A percentile compares a stretch with the other conserved stretches of the same genome.
phyloP scores from a whole-genome alignment of 2,329 filamentous ascomycete species.

The Claviceps arundinis region DNA sequence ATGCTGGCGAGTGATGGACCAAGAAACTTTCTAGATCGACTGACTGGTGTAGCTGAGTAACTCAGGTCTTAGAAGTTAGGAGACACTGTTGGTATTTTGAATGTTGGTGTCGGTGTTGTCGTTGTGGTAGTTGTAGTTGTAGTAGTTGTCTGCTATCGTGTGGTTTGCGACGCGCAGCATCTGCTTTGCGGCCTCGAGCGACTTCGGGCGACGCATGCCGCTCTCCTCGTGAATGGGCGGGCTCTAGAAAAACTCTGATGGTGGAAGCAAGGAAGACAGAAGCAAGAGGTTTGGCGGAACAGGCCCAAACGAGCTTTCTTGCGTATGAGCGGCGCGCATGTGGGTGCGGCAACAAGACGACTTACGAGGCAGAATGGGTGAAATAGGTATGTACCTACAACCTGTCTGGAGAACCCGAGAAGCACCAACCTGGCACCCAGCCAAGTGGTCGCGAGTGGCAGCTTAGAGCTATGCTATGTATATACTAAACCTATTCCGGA shows the following conservation, averaged over 20 bases:
- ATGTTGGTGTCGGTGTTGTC: background rate
- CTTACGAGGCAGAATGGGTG: no score
- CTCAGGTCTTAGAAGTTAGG: background rate
- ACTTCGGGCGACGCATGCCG: background rate
- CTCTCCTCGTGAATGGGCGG: background rate
- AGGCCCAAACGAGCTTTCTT: background rate
- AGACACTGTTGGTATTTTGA: background rate
- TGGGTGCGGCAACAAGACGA: no score
- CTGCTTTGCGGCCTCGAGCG: background rate
- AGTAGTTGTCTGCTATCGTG: background rate
- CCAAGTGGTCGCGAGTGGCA: no score
- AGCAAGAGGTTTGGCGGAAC: background rate
- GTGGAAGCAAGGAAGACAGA: background rate
- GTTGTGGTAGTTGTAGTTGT: background rate
- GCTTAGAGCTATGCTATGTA: no score
- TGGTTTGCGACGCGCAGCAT: background rate
- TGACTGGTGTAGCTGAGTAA: no score
- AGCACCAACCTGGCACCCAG: no score
- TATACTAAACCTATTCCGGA: background rate
- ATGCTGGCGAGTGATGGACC: slow-evolving; percentile 8
- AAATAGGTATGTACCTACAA: no score
- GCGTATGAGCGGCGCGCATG: no score
- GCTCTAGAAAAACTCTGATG: no score
- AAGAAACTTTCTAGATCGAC: background rate
- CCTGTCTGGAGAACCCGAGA: no score